Evolutionary conservation across 176 grass and related monocot genomes (phyloP).

Genomic region (Carex parvula): DNA sequence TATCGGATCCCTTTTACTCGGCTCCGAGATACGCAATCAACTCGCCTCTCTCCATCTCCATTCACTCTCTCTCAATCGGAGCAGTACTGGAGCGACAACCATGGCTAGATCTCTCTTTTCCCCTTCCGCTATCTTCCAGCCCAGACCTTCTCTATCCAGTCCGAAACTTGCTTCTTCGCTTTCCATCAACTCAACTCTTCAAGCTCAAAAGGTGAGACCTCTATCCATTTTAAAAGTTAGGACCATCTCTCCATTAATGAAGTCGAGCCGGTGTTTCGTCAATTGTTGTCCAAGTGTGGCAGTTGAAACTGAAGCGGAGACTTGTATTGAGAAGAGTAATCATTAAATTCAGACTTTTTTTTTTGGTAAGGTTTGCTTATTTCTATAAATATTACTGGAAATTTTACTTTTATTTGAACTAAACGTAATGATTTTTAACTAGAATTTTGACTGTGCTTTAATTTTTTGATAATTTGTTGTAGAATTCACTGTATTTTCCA

Average conservation of each 20-base stretch:
- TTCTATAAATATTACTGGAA: no score
- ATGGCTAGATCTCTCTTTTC: conserved; percentile 37
- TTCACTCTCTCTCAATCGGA: no score
- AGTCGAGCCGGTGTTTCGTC: background rate
- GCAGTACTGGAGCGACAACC: conserved; percentile 30
- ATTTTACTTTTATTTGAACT: background rate
- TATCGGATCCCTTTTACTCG: no score
- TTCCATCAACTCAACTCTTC: background rate
- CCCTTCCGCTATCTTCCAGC: background rate
- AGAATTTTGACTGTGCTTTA: conserved; percentile 20
- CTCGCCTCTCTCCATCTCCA: no score
- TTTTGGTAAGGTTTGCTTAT: no score
- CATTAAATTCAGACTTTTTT: background rate
- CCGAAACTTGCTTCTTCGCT: background rate
- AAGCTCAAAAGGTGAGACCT: background rate
- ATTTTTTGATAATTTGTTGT: background rate
- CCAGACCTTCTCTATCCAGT: background rate
- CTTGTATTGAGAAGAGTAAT: conserved; percentile 46
- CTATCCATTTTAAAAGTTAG: conserved; percentile 10
- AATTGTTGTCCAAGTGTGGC: conserved; percentile 5
- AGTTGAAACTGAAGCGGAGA: conserved; percentile 12
- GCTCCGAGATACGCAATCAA: no score
- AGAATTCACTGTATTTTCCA: conserved; percentile 38
- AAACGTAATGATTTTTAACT: background rate
- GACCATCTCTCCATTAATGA: conserved; percentile 9